Base-by-base conservation (phyloP, 352 stramenopile genomes). In the Phytophthora rubi region DNA sequence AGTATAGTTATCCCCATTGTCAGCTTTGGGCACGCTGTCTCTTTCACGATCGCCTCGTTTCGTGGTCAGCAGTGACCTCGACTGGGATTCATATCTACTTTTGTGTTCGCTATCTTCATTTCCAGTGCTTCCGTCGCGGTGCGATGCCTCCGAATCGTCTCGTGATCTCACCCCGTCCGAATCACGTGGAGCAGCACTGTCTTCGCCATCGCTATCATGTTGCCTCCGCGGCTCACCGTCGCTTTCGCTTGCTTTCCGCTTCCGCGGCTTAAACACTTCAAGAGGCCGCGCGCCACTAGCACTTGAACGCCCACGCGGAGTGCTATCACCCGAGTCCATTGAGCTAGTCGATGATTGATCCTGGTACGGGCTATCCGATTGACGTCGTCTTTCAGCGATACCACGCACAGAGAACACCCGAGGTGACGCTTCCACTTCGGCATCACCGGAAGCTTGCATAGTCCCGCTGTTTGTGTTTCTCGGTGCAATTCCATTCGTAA, bases 271-370 rank as follows among this genome's bases (percentile, higher is more conserved):
- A 12, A 33, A n/a, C 23, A 53, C 33, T 30, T 66, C 54, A 13
- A 55, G 37, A 45, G 58, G 54, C 7, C 30, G 59, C 23, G 35
- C 8, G 9, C 33, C 16, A 51, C 26, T 21, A 59, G 54, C 39
- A 30, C 13, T 71, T 5, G 59, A 39, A 23, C 26, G 35, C 30
- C 53, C 33, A 59, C 49, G 67, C 53, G 54, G 59, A 35, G 59
- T 49, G 18, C 33, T 69, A 48, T 51, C 35, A 42, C 26, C 37
- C 6, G 62, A 70, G 8, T 66, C 57, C 52, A 65, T 62, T 39
- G 59, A 76, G 39, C 62, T 73, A 32, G 52, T 71, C 3, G 64
- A 65, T 13, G 57, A 70, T 49, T 68, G 54, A 37, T 71, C 64
- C 33, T 68, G 51, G 28, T 76, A 71, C 39, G 62, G 15, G 30